phyloP scores from a whole-genome alignment of 2,329 filamentous ascomycete genomes.

The Arthrobotrys sinensis region DNA sequence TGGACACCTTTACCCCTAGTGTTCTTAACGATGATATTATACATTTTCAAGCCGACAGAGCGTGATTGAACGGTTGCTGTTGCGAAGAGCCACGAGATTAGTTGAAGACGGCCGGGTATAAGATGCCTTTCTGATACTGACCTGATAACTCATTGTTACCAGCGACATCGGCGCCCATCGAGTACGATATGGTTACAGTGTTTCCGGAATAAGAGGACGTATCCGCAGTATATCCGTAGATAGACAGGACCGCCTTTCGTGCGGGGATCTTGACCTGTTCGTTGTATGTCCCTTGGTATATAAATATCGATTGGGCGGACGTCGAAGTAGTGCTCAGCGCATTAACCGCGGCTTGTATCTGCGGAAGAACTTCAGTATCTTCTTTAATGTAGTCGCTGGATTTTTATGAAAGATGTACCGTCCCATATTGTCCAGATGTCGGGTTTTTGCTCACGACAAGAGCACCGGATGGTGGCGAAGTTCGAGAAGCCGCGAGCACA shows the following conservation, averaged over 20 bases:
- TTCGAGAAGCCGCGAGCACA: slow-evolving; percentile 66
- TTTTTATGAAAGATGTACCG: slow-evolving; percentile 66
- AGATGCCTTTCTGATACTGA: slow-evolving; percentile 63
- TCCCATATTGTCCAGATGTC: slow-evolving; percentile 69
- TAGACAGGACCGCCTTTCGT: slow-evolving; percentile 71
- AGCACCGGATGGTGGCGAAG: slow-evolving; percentile 71
- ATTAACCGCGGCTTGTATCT: slow-evolving; percentile 74
- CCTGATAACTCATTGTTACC: slow-evolving; percentile 72
- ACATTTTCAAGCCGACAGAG: slow-evolving; percentile 73
- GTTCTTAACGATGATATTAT: slow-evolving; percentile 76
- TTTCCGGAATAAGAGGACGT: slow-evolving; percentile 73
- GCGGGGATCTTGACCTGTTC: slow-evolving; percentile 74
- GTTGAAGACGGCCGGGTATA: too few relatives aligned
- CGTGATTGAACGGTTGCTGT: slow-evolving; percentile 70
- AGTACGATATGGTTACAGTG: slow-evolving; percentile 72
- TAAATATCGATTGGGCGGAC: slow-evolving; percentile 75
- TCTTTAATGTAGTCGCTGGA: slow-evolving; percentile 50
- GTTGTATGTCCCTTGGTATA: slow-evolving; percentile 74
- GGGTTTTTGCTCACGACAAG: slow-evolving; percentile 69
- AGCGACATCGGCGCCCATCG: slow-evolving; percentile 69
- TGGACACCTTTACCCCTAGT: slow-evolving; percentile 69
- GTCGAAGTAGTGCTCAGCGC: slow-evolving; percentile 72
- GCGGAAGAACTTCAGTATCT: background rate
- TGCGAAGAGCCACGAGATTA: too few relatives aligned
- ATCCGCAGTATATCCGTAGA: slow-evolving; percentile 75